These are phyloP conservation scores for Glycine tomentella DNA, from an alignment of 306 rosid genomes.

Conservation along the genomic window DNA sequence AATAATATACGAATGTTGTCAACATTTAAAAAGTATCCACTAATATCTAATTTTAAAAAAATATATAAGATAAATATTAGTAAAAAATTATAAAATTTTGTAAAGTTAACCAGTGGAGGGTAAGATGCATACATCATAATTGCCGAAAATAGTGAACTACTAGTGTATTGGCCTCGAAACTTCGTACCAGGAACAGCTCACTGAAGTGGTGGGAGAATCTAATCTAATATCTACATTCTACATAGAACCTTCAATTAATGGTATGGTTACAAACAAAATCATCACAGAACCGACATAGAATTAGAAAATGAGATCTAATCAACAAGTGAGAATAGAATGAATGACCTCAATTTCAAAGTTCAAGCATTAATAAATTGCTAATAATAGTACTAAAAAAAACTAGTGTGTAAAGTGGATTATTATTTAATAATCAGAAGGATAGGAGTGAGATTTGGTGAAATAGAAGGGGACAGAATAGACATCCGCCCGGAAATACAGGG, in stretches of 20 bases:
- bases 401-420: not conserved
- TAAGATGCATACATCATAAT: not conserved
- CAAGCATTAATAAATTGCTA: not conserved
- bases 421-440: constrained; percentile 39
- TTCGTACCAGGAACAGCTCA: not conserved
- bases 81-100: no score
- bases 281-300: not conserved
- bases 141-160: not conserved
- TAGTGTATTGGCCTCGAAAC: not conserved
- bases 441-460: constrained; percentile 70
- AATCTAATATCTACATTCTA: constrained; percentile 1
- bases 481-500: constrained; percentile 90
- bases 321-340: not conserved
- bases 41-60: no score
- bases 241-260: constrained; percentile 7
- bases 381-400: not conserved
- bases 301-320: not conserved
- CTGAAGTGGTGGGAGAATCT: constrained; percentile 30
- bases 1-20: no score
- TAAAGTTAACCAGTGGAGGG: not conserved
- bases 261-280: constrained; percentile 20
- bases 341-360: constrained; percentile 4
- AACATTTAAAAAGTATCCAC: no score
- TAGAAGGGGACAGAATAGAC: constrained; percentile 88
- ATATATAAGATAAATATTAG: no score